These are phyloP conservation scores for Fusarium denticulatum DNA, from an alignment of 2,329 filamentous ascomycete species.

Conservation along the genomic window DNA sequence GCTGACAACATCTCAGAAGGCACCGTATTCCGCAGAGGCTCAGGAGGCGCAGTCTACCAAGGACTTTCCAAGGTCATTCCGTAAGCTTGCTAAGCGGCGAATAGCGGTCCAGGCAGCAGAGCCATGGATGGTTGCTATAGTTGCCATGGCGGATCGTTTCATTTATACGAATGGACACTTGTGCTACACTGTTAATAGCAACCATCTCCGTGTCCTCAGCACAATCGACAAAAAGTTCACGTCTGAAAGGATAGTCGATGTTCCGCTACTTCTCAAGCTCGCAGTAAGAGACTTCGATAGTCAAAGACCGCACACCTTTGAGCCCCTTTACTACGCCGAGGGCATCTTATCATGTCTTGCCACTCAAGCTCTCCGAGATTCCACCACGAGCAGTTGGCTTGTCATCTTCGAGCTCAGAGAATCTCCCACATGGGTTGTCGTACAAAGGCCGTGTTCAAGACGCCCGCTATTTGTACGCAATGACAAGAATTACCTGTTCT, in stretches of 20 bases:
- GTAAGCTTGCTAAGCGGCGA: slow-evolving; percentile 69
- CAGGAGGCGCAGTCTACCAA: slow-evolving; percentile 25
- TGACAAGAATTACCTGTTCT: slow-evolving; percentile 68
- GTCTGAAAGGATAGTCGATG: slow-evolving; percentile 66
- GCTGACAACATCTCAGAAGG: slow-evolving; percentile 38
- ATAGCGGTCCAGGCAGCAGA: slow-evolving; percentile 67
- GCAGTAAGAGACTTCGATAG: slow-evolving; percentile 50
- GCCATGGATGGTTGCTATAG: slow-evolving; percentile 69
- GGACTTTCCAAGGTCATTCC: slow-evolving; percentile 50
- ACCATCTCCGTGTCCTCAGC: slow-evolving; percentile 66
- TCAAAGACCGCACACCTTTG: slow-evolving; percentile 57
- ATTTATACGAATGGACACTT: slow-evolving; percentile 71
- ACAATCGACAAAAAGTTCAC: slow-evolving; percentile 57
- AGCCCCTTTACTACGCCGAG: slow-evolving; percentile 66
- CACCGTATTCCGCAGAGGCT: slow-evolving; percentile 38
- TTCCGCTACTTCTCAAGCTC: slow-evolving; percentile 53
- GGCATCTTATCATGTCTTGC: slow-evolving; percentile 68
- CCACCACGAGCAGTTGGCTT: slow-evolving; percentile 59
- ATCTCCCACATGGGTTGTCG: slow-evolving; percentile 55
- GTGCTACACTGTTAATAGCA: slow-evolving; percentile 65
- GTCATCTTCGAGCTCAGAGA: slow-evolving; percentile 55
- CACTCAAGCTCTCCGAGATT: slow-evolving; percentile 50
- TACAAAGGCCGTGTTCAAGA: slow-evolving; percentile 54
- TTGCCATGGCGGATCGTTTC: slow-evolving; percentile 70
- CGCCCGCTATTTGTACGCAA: slow-evolving; percentile 75